Evolutionary conservation across 768 basidiomycete species (phyloP).

Genomic region (Tricholoma saponaceum): DNA sequence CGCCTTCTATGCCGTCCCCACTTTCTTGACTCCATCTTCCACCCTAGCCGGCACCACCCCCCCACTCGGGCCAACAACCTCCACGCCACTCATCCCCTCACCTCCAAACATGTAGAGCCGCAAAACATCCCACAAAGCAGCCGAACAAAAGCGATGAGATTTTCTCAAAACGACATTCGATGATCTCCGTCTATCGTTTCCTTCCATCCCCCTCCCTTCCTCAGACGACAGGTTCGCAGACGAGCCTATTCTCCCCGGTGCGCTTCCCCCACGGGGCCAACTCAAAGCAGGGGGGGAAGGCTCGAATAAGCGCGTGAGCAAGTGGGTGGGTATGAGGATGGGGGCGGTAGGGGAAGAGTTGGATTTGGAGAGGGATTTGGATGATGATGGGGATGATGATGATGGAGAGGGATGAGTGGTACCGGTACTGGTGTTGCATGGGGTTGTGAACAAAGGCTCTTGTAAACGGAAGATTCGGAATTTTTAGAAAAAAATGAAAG

Average conservation of each 20-base stretch:
- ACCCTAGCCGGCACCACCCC: conserved; percentile 19
- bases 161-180: conserved; percentile 94
- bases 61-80: conserved; percentile 5
- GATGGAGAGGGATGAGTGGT: neutral
- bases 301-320: conserved; percentile 94
- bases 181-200: conserved; percentile 76
- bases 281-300: conserved; percentile 83
- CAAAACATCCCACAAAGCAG: conserved; percentile 90
- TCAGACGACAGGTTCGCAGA: conserved; percentile 64
- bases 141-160: conserved; percentile 96
- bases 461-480: no score
- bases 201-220: conserved; percentile 78
- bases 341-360: conserved; percentile 35
- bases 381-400: conserved; percentile 20
- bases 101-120: conserved; percentile 37
- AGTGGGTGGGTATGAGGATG: conserved; percentile 43
- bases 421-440: no score
- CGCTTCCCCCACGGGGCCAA: conserved; percentile 85
- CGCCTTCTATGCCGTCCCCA: neutral
- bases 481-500: no score
- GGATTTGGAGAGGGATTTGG: conserved; percentile 59
- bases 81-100: conserved; percentile 8
- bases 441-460: no score
- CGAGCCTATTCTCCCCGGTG: conserved; percentile 80
- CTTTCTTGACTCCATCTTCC: neutral